Percentiles rank a stretch among this genome's conserved stretches.
These are phyloP conservation scores for sweet orange (Citrus sinensis) DNA, from an alignment of 345 rosid species.

Conservation along the genomic window DNA sequence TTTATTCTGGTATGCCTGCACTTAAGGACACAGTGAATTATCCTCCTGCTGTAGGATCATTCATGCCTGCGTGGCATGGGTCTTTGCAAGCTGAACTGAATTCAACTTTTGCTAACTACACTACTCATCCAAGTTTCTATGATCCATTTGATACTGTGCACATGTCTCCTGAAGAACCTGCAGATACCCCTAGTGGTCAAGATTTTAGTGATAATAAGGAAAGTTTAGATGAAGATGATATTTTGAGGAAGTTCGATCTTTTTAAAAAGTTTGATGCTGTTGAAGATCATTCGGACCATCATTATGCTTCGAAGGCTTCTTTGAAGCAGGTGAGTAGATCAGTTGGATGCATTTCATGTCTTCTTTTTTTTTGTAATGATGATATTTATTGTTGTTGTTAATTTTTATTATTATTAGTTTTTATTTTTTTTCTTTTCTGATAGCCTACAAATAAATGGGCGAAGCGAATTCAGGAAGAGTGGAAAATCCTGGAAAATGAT, in stretches of 20 bases:
- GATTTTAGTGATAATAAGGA: slow-evolving; percentile 26
- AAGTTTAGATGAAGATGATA: slow-evolving; percentile 38
- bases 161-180: slow-evolving; percentile 29
- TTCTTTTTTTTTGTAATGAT: not conserved
- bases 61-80: slow-evolving; percentile 13
- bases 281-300: slow-evolving; percentile 67
- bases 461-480: slow-evolving; percentile 81
- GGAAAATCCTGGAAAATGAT: slow-evolving; percentile 81
- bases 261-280: slow-evolving; percentile 82
- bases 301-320: slow-evolving; percentile 35
- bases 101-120: not conserved
- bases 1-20: slow-evolving; percentile 8
- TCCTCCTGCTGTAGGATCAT: slow-evolving; percentile 8
- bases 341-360: slow-evolving; percentile 6
- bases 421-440: not conserved
- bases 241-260: slow-evolving; percentile 43
- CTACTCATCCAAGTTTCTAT: slow-evolving; percentile 2
- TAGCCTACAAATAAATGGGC: slow-evolving; percentile 70
- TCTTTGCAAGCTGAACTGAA: not conserved
- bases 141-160: slow-evolving; percentile 15
- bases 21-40: slow-evolving; percentile 9
- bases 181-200: slow-evolving; percentile 15
- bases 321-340: slow-evolving; percentile 50
- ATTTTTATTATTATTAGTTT: too few species aligned
- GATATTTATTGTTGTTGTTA: not conserved